These are phyloP conservation scores for Stachybotrys elegans DNA, from an alignment of 2,329 filamentous ascomycete genomes.

Conservation along the genomic window DNA sequence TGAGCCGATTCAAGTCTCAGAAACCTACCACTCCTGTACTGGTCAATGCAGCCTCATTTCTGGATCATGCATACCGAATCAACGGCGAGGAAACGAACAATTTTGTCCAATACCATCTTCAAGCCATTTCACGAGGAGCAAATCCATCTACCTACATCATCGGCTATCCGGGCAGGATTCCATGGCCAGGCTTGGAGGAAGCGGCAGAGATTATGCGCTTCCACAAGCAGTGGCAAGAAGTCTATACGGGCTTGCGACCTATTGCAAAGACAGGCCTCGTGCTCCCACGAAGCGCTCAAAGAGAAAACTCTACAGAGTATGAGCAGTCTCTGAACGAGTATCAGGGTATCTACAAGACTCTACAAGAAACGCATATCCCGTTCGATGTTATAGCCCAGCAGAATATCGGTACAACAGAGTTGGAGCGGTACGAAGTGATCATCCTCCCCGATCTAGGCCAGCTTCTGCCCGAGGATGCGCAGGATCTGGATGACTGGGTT, in stretches of 20 bases:
- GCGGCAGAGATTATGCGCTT: conserved; percentile 8
- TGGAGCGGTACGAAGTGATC: conserved; percentile 8
- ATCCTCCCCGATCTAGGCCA: conserved; percentile 10
- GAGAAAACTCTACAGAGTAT: conserved; percentile 4
- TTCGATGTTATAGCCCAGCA: conserved; percentile 11
- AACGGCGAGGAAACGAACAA: conserved; percentile 9
- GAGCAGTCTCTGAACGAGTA: conserved; percentile 8
- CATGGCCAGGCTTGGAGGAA: conserved; percentile 6
- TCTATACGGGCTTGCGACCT: conserved; percentile 9
- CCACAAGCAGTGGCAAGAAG: conserved; percentile 6
- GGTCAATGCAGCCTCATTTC: conserved; percentile 9
- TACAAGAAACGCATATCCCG: conserved; percentile 13
- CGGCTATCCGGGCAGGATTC: conserved; percentile 10
- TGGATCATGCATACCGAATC: conserved; percentile 10
- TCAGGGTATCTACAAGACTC: conserved; percentile 11
- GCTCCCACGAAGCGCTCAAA: conserved; percentile 4
- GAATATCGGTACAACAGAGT: conserved; percentile 7
- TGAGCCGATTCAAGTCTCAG: conserved; percentile 7
- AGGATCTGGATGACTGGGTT: conserved; percentile 10
- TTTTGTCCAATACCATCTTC: conserved; percentile 11
- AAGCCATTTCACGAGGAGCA: conserved; percentile 10
- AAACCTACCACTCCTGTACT: conserved; percentile 10
- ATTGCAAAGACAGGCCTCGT: conserved; percentile 10
- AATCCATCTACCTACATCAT: conserved; percentile 14
- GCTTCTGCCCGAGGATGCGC: conserved; percentile 2